These are phyloP conservation scores for Ascochyta lentis DNA, from an alignment of 2,329 filamentous ascomycete genomes.

Conservation along the genomic window DNA sequence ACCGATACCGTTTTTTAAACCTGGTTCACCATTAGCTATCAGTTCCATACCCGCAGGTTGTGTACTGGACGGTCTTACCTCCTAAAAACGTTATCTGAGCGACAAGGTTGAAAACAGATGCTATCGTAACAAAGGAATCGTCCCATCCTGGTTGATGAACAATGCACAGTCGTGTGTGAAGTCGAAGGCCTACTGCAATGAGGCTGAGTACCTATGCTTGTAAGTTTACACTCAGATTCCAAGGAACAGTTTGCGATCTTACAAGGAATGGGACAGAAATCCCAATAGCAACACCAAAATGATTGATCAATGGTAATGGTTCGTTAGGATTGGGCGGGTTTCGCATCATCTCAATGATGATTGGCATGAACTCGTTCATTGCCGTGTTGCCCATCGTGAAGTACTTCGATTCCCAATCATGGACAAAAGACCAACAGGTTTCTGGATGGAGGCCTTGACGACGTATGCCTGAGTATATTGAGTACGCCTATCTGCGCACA, in stretches of 20 bases:
- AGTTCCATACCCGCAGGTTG: not conserved
- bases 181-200: not conserved
- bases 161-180: not conserved
- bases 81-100: slow-evolving; percentile 1
- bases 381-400: not conserved
- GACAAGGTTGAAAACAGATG: slow-evolving; percentile 2
- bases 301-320: not conserved
- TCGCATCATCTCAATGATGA: slow-evolving; percentile 2
- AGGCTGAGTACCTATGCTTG: not conserved
- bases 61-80: not conserved
- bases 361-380: not conserved
- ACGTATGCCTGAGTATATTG: not conserved
- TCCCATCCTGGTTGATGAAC: slow-evolving; percentile 4
- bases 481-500: no score
- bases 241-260: not conserved
- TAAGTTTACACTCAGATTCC: not conserved
- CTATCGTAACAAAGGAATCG: slow-evolving; percentile 5
- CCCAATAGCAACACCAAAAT: not conserved
- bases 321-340: slow-evolving; percentile 2
- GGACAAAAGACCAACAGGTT: not conserved
- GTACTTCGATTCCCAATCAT: no score
- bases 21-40: not conserved
- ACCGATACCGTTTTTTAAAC: not conserved
- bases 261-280: slow-evolving; percentile 7
- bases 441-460: not conserved